phyloP scores from a whole-genome alignment of 192 early-diverging fungal species.

The Borealophlyctis nickersoniae region DNA sequence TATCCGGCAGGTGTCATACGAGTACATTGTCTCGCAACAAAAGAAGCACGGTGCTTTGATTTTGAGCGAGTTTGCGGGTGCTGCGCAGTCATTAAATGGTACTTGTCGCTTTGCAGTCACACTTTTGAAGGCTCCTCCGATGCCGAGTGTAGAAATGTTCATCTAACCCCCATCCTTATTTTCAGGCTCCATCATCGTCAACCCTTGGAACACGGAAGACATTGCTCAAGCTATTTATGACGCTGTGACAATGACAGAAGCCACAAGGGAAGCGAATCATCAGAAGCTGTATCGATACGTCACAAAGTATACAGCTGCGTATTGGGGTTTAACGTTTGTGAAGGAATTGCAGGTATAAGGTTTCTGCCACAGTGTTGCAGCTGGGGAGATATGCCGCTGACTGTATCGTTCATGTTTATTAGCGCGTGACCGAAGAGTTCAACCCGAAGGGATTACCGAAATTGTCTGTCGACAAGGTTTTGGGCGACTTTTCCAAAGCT shows the following conservation, averaged over 20 bases:
- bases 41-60: constrained; percentile 92
- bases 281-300: constrained; percentile 93
- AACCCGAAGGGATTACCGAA: constrained; percentile 64
- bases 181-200: constrained; percentile 91
- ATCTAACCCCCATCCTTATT: too few relatives aligned
- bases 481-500: constrained; percentile 54
- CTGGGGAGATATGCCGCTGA: not conserved
- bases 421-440: constrained; percentile 64
- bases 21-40: constrained; percentile 91
- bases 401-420: constrained; percentile 2
- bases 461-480: constrained; percentile 50
- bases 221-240: constrained; percentile 83
- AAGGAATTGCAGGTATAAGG: constrained; percentile 66
- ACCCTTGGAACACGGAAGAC: constrained; percentile 99
- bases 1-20: constrained; percentile 70
- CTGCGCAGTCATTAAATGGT: constrained; percentile 95
- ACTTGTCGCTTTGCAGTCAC: not conserved
- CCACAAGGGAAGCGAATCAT: constrained; percentile 75
- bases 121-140: too few relatives aligned
- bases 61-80: constrained; percentile 96
- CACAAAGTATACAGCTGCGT: constrained; percentile 93
- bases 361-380: not conserved
- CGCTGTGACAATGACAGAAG: constrained; percentile 90
- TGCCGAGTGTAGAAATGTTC: too few relatives aligned
- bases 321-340: constrained; percentile 96